Conservation (phyloP, 2,329 filamentous ascomycete species). For the Aspergillus pseudonomiae region DNA sequence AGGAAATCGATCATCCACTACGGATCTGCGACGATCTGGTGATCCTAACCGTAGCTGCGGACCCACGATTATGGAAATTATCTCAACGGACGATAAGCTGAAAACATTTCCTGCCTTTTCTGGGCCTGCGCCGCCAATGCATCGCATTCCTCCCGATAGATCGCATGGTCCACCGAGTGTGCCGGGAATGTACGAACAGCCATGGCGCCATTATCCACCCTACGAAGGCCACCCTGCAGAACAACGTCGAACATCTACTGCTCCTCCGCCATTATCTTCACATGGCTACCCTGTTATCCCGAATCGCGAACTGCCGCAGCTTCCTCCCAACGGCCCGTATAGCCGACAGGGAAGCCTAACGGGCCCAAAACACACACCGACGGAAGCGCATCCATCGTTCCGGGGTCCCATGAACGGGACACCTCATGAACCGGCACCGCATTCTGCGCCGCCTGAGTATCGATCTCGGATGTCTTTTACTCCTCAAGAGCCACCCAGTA, state of each 20-base stretch:
- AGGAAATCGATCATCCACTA: slow-evolving; percentile 20
- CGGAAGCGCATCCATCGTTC: slow-evolving; percentile 33
- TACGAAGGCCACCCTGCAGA: slow-evolving; percentile 34
- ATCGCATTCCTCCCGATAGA: slow-evolving; percentile 36
- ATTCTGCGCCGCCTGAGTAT: slow-evolving; percentile 38
- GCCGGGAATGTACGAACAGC: slow-evolving; percentile 34
- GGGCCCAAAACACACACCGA: slow-evolving; percentile 30
- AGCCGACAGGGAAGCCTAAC: slow-evolving; percentile 36
- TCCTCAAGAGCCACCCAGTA: slow-evolving; percentile 31
- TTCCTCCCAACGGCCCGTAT: slow-evolving; percentile 38
- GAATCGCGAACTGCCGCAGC: slow-evolving; percentile 39
- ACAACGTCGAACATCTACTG: slow-evolving; percentile 33
- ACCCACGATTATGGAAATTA: slow-evolving; percentile 30
- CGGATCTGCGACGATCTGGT: slow-evolving; percentile 25
- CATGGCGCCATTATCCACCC: slow-evolving; percentile 36
- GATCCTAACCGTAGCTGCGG: slow-evolving; percentile 18
- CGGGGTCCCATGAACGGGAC: slow-evolving; percentile 37
- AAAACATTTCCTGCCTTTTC: slow-evolving; percentile 27
- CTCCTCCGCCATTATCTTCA: slow-evolving; percentile 31
- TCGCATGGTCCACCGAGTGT: slow-evolving; percentile 30
- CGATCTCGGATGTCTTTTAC: slow-evolving; percentile 36
- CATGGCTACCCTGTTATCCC: slow-evolving; percentile 35
- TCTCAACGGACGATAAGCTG: slow-evolving; percentile 31
- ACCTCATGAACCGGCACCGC: slow-evolving; percentile 35
- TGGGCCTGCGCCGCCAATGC: slow-evolving; percentile 29